These are phyloP conservation scores for Ceratocystis diversiconidia DNA, from an alignment of 2,329 filamentous ascomycete genomes.

Conservation along the genomic window DNA sequence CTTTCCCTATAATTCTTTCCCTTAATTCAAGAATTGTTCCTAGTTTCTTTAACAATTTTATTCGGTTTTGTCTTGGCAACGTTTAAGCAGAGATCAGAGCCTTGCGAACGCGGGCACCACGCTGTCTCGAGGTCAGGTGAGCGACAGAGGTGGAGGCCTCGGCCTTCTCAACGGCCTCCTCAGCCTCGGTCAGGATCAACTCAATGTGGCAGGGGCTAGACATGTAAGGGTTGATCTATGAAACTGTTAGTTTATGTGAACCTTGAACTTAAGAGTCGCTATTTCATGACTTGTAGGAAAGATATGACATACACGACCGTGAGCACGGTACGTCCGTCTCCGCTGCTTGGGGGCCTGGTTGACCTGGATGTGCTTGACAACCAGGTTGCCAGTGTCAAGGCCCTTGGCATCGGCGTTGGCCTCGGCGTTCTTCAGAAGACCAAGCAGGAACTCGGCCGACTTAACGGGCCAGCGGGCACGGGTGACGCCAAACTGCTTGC, in stretches of 20 bases:
- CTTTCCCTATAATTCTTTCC: conserved; percentile 11
- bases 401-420: conserved; percentile 95
- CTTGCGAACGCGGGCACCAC: conserved; percentile 53
- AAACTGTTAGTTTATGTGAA: conserved; percentile 3
- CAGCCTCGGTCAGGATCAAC: conserved; percentile 95
- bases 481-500: conserved; percentile 97
- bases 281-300: neutral
- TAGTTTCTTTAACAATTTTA: conserved; percentile 25
- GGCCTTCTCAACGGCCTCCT: conserved; percentile 90
- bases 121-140: conserved; percentile 80
- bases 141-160: conserved; percentile 61
- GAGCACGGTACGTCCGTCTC: conserved; percentile 97
- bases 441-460: conserved; percentile 95
- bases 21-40: conserved; percentile 21
- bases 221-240: conserved; percentile 99
- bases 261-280: neutral
- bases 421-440: conserved; percentile 94
- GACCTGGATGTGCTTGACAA: conserved; percentile 99
- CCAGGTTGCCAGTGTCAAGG: conserved; percentile 89
- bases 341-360: conserved; percentile 99
- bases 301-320: conserved; percentile 79
- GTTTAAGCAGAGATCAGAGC: conserved; percentile 51
- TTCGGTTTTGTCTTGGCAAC: conserved; percentile 17
- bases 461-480: conserved; percentile 98
- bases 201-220: conserved; percentile 99